Evolutionary conservation across 2,329 filamentous ascomycete species (phyloP).

Genomic region (Hypoxylon sp.): DNA sequence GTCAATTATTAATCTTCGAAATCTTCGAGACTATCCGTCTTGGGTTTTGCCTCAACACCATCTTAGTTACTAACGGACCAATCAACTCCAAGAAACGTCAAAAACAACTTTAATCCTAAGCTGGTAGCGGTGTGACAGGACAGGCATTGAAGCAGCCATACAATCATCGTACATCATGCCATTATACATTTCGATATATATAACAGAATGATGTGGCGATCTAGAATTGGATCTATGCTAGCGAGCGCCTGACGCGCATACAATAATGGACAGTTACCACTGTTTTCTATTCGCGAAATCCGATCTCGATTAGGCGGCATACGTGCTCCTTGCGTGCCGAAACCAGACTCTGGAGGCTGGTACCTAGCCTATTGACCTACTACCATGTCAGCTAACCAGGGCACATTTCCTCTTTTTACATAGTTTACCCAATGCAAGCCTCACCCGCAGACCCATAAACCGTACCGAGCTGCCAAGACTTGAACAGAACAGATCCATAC

Average conservation of each 20-base stretch:
- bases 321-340: conserved; percentile 19
- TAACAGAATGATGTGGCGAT: conserved; percentile 31
- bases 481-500: too few relatives aligned
- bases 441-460: too few relatives aligned
- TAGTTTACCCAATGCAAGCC: too few relatives aligned
- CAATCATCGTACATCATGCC: too few relatives aligned
- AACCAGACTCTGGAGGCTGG: too few relatives aligned
- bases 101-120: conserved; percentile 11
- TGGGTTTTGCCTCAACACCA: conserved; percentile 18
- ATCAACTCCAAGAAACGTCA: conserved; percentile 15
- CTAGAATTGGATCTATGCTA: conserved; percentile 25
- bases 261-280: background rate
- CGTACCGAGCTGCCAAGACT: too few relatives aligned
- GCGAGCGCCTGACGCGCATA: conserved; percentile 16
- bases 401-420: conserved; percentile 29
- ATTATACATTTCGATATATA: conserved; percentile 18
- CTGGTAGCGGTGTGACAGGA: conserved; percentile 37
- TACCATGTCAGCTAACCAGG: conserved; percentile 17
- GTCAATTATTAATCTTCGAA: background rate
- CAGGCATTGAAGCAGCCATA: conserved; percentile 23
- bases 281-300: conserved; percentile 19
- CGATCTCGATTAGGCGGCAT: conserved; percentile 26
- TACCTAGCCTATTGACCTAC: too few relatives aligned
- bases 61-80: conserved; percentile 5
- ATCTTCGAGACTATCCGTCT: conserved; percentile 2